A percentile compares a stretch with the other conserved stretches of the same genome.
Evolutionary conservation across 805 yeast species (phyloP).

Genomic region (Schwanniomyces polymorphus): DNA sequence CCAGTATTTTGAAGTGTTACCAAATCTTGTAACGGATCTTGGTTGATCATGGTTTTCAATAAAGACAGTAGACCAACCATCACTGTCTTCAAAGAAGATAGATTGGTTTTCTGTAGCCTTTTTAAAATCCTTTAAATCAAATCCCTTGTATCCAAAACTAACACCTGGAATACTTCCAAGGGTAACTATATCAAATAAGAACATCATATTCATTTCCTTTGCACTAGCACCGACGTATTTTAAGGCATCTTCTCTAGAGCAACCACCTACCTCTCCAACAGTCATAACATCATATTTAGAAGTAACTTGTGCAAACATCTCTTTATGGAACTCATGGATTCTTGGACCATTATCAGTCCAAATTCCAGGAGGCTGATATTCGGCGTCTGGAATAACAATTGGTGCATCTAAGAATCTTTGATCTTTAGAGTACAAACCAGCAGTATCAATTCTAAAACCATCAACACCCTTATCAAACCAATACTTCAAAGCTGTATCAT

Average conservation of each 20-base stretch:
- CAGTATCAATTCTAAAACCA: slow-evolving; percentile 60
- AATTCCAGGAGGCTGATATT: slow-evolving; percentile 38
- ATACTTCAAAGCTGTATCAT: slow-evolving; percentile 47
- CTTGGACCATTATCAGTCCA: slow-evolving; percentile 49
- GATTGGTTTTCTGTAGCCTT: slow-evolving; percentile 33
- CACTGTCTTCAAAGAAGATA: slow-evolving; percentile 45
- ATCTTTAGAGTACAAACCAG: slow-evolving; percentile 52
- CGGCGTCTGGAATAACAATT: slow-evolving; percentile 36
- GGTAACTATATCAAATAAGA: slow-evolving; percentile 31
- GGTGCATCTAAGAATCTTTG: slow-evolving; percentile 50
- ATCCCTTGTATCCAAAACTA: slow-evolving; percentile 36
- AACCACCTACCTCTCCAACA: slow-evolving; percentile 57
- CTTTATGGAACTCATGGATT: slow-evolving; percentile 58
- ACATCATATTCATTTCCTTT: slow-evolving; percentile 38
- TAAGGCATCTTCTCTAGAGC: slow-evolving; percentile 40
- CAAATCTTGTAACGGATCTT: slow-evolving; percentile 54
- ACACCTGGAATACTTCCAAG: slow-evolving; percentile 37
- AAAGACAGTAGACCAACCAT: slow-evolving; percentile 58
- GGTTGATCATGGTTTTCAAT: slow-evolving; percentile 63
- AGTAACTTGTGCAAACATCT: slow-evolving; percentile 43
- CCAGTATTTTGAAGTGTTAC: slow-evolving; percentile 38
- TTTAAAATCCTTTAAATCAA: slow-evolving; percentile 39
- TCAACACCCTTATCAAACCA: slow-evolving; percentile 59
- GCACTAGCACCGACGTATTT: slow-evolving; percentile 41
- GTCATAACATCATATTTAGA: slow-evolving; percentile 53